Evolutionary conservation across 495 filamentous ascomycete genomes (phyloP).

Genomic region (Acidiella bohemica): DNA sequence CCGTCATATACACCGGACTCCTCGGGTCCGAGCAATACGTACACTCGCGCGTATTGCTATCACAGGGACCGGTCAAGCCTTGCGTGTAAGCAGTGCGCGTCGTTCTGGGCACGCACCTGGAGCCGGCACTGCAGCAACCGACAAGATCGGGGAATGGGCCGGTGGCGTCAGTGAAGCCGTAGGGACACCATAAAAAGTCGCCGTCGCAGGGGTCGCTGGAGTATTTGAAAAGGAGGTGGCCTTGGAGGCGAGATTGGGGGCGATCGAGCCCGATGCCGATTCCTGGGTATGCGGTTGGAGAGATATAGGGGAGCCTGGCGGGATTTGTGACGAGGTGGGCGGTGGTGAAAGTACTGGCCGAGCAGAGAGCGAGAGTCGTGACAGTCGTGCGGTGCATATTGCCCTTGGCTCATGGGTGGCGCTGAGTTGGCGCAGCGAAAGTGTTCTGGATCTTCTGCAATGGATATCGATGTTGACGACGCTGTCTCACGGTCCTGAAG

Average conservation of each 20-base stretch:
- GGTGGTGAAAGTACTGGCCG: not conserved
- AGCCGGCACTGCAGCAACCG: constrained; percentile 16
- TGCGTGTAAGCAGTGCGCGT: constrained; percentile 10
- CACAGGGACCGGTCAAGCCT: constrained; percentile 1
- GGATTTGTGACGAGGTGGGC: constrained; percentile 5
- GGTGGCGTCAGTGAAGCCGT: constrained; percentile 12
- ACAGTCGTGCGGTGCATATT: not conserved
- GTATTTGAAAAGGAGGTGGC: constrained; percentile 4
- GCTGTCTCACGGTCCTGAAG: no score
- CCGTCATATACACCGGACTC: not conserved
- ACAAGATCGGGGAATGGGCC: constrained; percentile 2
- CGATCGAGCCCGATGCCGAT: constrained; percentile 1
- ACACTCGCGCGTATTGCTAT: constrained; percentile 17
- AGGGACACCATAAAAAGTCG: constrained; percentile 11
- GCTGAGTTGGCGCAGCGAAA: not conserved
- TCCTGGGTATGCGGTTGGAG: constrained; percentile 1
- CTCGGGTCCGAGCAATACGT: constrained; percentile 2
- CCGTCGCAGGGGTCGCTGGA: constrained; percentile 1
- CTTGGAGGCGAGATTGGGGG: constrained; percentile 1
- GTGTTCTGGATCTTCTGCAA: no score
- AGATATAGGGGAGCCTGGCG: not conserved
- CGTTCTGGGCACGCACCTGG: constrained; percentile 16
- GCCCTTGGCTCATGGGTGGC: not conserved
- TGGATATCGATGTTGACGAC: no score
- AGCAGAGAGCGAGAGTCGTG: not conserved